A percentile compares a stretch with the other conserved stretches of the same genome.
phyloP scores from a whole-genome alignment of 2,329 filamentous ascomycete species.

The Podosphaera aphanis region DNA sequence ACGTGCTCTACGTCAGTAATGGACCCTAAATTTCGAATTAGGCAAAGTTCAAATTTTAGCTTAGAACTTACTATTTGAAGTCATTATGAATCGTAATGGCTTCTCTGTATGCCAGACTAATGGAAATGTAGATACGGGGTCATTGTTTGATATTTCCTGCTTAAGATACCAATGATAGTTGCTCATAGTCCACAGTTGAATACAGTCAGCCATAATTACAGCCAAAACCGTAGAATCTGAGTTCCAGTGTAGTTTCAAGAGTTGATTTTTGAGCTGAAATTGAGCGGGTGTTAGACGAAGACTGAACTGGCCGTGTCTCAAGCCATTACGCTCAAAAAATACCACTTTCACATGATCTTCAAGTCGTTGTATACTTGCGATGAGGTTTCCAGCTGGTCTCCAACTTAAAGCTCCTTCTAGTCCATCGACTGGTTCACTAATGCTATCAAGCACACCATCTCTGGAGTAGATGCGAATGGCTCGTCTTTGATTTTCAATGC shows the following conservation, averaged over 20 bases:
- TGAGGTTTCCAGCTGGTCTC: slow-evolving; percentile 73
- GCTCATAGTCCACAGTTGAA: slow-evolving; percentile 92
- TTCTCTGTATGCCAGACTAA: slow-evolving; percentile 67
- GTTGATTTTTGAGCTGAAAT: slow-evolving; percentile 26
- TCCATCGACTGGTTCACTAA: slow-evolving; percentile 81
- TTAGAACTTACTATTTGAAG: slow-evolving; percentile 22
- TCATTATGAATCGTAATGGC: slow-evolving; percentile 40
- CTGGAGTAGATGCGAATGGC: slow-evolving; percentile 76
- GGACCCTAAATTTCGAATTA: not conserved
- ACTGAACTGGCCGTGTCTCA: slow-evolving; percentile 87
- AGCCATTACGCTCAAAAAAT: slow-evolving; percentile 93
- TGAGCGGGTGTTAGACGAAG: slow-evolving; percentile 42
- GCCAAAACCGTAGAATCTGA: slow-evolving; percentile 76
- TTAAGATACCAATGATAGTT: slow-evolving; percentile 99
- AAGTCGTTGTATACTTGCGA: slow-evolving; percentile 64
- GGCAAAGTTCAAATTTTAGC: not conserved
- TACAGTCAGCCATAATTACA: slow-evolving; percentile 44
- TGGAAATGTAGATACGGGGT: slow-evolving; percentile 15
- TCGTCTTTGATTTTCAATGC: slow-evolving; percentile 47
- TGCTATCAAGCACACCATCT: slow-evolving; percentile 75
- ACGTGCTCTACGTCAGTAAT: slow-evolving; percentile 41
- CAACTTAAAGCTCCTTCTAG: slow-evolving; percentile 76
- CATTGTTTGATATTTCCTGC: slow-evolving; percentile 43
- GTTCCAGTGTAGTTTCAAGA: slow-evolving; percentile 63
- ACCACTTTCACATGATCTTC: slow-evolving; percentile 52